These are phyloP conservation scores for Fusarium devonianum DNA, from an alignment of 2,329 filamentous ascomycete species.

Conservation along the genomic window DNA sequence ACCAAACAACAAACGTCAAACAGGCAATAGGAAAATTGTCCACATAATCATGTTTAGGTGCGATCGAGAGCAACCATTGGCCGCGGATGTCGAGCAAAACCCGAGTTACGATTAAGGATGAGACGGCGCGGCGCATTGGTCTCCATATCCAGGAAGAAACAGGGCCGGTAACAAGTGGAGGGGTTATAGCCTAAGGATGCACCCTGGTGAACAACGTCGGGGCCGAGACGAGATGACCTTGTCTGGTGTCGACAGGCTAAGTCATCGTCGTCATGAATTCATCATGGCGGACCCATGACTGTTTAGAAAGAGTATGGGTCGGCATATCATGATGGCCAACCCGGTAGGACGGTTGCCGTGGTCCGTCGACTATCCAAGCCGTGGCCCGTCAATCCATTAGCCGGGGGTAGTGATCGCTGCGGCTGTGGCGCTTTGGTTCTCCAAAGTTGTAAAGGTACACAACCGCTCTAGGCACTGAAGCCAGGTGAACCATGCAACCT, in stretches of 20 bases:
- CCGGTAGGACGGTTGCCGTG: constrained; percentile 14
- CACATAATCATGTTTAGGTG: neutral
- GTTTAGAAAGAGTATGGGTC: constrained; percentile 11
- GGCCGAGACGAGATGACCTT: constrained; percentile 21
- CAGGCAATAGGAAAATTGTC: neutral
- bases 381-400: constrained; percentile 1
- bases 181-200: constrained; percentile 1
- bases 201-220: constrained; percentile 11
- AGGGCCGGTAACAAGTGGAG: constrained; percentile 8
- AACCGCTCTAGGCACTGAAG: neutral
- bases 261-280: constrained; percentile 27
- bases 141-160: constrained; percentile 1
- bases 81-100: neutral
- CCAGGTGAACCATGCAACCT: constrained; percentile 6
- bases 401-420: constrained; percentile 2
- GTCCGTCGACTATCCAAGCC: constrained; percentile 5
- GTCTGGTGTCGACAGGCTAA: constrained; percentile 15
- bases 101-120: neutral
- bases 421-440: neutral
- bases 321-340: constrained; percentile 11
- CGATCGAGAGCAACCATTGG: constrained; percentile 3
- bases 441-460: neutral
- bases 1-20: constrained; percentile 1
- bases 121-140: constrained; percentile 4
- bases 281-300: constrained; percentile 17